These are phyloP conservation scores for Alternaria triticina DNA, from an alignment of 2,329 filamentous ascomycete species.

Conservation along the genomic window DNA sequence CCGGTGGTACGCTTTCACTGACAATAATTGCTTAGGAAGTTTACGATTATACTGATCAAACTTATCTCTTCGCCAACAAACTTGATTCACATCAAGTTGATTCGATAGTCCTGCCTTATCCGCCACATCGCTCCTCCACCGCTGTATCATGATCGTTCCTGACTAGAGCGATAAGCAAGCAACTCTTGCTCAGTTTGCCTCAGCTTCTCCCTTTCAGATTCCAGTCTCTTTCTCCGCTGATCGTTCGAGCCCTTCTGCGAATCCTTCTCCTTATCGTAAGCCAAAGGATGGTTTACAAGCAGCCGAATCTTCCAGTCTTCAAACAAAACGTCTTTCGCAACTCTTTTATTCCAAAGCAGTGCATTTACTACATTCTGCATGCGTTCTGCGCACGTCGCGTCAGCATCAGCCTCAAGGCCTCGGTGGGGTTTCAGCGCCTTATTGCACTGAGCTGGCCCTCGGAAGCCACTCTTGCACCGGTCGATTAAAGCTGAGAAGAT, in stretches of 20 bases:
- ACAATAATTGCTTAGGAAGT: not conserved
- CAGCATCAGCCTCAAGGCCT: not conserved
- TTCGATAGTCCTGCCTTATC: not conserved
- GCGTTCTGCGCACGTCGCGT: not conserved
- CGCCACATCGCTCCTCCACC: not conserved
- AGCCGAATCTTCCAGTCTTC: conserved; percentile 3
- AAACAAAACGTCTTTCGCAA: not conserved
- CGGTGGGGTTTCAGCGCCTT: conserved; percentile 5
- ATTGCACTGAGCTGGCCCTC: conserved; percentile 1
- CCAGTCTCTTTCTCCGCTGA: conserved; percentile 1
- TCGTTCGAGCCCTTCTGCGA: conserved; percentile 1
- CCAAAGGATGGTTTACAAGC: not conserved
- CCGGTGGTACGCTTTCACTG: not conserved
- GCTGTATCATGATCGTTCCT: not conserved
- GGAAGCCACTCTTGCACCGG: conserved; percentile 3
- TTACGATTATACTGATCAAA: not conserved
- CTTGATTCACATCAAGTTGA: not conserved
- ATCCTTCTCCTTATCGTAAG: conserved; percentile 5
- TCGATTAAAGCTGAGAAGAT: conserved; percentile 1
- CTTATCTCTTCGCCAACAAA: not conserved
- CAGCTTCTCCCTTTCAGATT: not conserved
- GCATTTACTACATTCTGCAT: not conserved
- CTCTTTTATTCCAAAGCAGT: not conserved
- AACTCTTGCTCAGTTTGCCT: not conserved
- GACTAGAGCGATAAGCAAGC: not conserved